phyloP scores from a whole-genome alignment of 352 stramenopile species.

The Phytophthora sp. region DNA sequence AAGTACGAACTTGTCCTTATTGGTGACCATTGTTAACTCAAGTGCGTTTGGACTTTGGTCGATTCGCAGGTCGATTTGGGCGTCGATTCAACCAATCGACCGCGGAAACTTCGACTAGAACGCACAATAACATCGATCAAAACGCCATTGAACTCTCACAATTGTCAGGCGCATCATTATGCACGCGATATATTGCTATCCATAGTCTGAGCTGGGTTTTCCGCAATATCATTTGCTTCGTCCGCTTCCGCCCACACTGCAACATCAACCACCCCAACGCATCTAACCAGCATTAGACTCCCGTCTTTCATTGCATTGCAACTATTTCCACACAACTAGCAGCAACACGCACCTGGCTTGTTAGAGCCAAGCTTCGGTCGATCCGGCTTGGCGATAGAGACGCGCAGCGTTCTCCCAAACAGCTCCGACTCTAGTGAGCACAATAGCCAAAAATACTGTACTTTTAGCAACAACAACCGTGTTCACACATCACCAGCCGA shows the following conservation, averaged over 20 bases:
- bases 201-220: conserved; percentile 6
- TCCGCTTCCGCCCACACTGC: conserved; percentile 74
- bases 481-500: background rate
- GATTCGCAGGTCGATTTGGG: too few relatives aligned
- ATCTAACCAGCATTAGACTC: background rate
- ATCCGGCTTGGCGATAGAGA: conserved; percentile 92
- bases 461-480: conserved; percentile 2
- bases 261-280: conserved; percentile 3
- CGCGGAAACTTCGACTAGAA: too few relatives aligned
- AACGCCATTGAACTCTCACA: background rate
- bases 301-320: background rate
- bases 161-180: conserved; percentile 7
- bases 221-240: conserved; percentile 26
- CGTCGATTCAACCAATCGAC: too few relatives aligned
- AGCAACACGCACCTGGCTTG: conserved; percentile 64
- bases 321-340: conserved; percentile 1
- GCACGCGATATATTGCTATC: conserved; percentile 3
- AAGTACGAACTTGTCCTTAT: too few relatives aligned
- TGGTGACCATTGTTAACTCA: too few relatives aligned
- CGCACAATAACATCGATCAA: background rate
- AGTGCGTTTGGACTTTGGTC: too few relatives aligned
- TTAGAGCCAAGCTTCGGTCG: conserved; percentile 73
- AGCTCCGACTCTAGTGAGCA: conserved; percentile 84
- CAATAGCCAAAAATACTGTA: conserved; percentile 7
- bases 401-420: conserved; percentile 90